Conservation (phyloP, 2,329 filamentous ascomycete species). For the Penicillium sp. region DNA sequence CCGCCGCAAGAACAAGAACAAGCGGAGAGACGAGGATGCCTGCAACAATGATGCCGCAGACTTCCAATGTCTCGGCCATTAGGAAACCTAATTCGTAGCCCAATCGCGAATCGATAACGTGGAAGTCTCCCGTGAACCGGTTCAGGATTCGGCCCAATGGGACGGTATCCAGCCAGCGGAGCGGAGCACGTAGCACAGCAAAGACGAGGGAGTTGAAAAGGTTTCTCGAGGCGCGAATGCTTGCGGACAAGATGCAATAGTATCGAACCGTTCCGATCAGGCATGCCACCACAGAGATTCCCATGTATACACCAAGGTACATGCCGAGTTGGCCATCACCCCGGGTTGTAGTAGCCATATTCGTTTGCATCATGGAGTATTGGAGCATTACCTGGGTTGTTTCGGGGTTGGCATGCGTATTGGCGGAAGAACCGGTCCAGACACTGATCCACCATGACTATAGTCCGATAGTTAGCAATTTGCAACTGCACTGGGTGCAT, state of each 20-base stretch:
- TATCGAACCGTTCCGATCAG: slow-evolving; percentile 63
- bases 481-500: background rate
- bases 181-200: slow-evolving; percentile 67
- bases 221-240: slow-evolving; percentile 65
- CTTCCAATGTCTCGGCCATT: slow-evolving; percentile 58
- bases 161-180: slow-evolving; percentile 79
- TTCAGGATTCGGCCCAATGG: slow-evolving; percentile 75
- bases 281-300: slow-evolving; percentile 57
- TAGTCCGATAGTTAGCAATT: background rate
- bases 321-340: slow-evolving; percentile 46
- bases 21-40: slow-evolving; percentile 56
- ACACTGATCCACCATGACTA: slow-evolving; percentile 51
- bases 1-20: slow-evolving; percentile 61
- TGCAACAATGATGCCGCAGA: slow-evolving; percentile 66
- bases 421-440: slow-evolving; percentile 42
- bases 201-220: slow-evolving; percentile 69
- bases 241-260: slow-evolving; percentile 63
- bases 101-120: slow-evolving; percentile 67
- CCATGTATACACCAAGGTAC: slow-evolving; percentile 69
- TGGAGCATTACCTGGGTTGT: slow-evolving; percentile 16
- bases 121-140: slow-evolving; percentile 75
- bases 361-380: slow-evolving; percentile 10
- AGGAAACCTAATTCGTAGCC: slow-evolving; percentile 64
- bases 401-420: slow-evolving; percentile 14
- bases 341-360: too few species aligned